Conservation (phyloP, 2,329 filamentous ascomycete species). For the Aquanectria penicillioides region DNA sequence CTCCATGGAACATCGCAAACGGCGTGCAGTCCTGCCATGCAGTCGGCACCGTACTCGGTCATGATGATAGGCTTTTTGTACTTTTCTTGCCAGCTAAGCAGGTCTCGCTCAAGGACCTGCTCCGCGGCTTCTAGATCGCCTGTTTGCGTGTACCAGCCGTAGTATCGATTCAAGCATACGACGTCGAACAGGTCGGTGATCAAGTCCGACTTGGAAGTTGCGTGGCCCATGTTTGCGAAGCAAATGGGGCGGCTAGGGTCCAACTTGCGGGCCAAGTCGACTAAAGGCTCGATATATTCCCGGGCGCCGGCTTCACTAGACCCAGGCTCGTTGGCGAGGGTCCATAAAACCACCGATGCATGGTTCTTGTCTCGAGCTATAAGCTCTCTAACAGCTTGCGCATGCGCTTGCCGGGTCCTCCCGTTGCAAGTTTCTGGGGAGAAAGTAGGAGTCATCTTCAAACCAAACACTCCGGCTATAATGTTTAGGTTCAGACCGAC, state of each 20-base stretch:
- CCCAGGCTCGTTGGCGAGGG: conserved; percentile 21
- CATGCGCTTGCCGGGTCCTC: conserved; percentile 6
- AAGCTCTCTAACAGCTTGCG: conserved; percentile 12
- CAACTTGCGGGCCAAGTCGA: conserved; percentile 1
- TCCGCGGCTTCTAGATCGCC: conserved; percentile 21
- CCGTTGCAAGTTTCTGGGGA: conserved; percentile 10
- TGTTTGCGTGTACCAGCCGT: conserved; percentile 15
- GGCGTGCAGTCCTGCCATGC: conserved; percentile 9
- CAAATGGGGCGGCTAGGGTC: conserved; percentile 18
- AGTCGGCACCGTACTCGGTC: conserved; percentile 22
- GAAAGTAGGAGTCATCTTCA: conserved; percentile 5
- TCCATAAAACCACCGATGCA: conserved; percentile 15
- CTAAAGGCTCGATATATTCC: conserved; percentile 17
- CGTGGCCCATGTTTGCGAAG: conserved; percentile 14
- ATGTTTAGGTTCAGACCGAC: conserved; percentile 17
- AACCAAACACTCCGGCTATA: conserved; percentile 1
- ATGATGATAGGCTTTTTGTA: conserved; percentile 24
- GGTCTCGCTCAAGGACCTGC: neutral
- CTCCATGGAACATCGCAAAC: conserved; percentile 26
- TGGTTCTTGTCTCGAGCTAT: conserved; percentile 22
- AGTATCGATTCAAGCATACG: conserved; percentile 22
- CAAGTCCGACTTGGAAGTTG: neutral
- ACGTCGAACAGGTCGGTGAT: conserved; percentile 21
- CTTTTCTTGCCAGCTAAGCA: conserved; percentile 17
- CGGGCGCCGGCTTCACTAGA: conserved; percentile 7